phyloP scores from a whole-genome alignment of 768 basidiomycete genomes.

The Hericium erinaceus region DNA sequence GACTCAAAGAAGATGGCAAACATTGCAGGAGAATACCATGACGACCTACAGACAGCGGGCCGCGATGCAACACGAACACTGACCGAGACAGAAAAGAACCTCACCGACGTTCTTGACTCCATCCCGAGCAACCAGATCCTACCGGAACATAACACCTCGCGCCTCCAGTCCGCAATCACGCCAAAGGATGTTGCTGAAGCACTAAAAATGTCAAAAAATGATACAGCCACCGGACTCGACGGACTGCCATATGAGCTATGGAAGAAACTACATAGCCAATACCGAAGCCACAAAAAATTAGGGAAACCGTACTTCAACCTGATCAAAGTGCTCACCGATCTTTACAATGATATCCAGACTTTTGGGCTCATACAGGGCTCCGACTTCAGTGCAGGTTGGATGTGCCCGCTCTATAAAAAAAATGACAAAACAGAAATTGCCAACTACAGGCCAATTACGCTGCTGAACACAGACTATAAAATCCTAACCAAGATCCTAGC shows the following conservation, averaged over 20 bases:
- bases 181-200: neutral
- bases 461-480: slow-evolving; percentile 17
- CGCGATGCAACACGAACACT: too few species aligned
- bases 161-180: neutral
- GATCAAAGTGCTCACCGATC: neutral
- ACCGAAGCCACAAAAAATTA: neutral
- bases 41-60: too few species aligned
- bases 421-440: slow-evolving; percentile 3
- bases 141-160: too few species aligned
- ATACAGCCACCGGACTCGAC: neutral
- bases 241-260: neutral
- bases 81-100: too few species aligned
- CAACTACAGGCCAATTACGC: neutral
- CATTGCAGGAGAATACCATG: too few species aligned
- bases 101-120: too few species aligned
- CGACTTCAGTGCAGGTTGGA: slow-evolving; percentile 5
- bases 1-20: neutral
- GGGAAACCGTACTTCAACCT: neutral
- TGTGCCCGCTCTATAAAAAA: slow-evolving; percentile 16
- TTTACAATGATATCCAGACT: slow-evolving; percentile 11
- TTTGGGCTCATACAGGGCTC: neutral
- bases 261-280: neutral
- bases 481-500: slow-evolving; percentile 10
- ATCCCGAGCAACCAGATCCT: too few species aligned
- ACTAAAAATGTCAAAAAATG: neutral